phyloP scores from a whole-genome alignment of 352 stramenopile genomes.

The Phytopythium chamaehyphon region DNA sequence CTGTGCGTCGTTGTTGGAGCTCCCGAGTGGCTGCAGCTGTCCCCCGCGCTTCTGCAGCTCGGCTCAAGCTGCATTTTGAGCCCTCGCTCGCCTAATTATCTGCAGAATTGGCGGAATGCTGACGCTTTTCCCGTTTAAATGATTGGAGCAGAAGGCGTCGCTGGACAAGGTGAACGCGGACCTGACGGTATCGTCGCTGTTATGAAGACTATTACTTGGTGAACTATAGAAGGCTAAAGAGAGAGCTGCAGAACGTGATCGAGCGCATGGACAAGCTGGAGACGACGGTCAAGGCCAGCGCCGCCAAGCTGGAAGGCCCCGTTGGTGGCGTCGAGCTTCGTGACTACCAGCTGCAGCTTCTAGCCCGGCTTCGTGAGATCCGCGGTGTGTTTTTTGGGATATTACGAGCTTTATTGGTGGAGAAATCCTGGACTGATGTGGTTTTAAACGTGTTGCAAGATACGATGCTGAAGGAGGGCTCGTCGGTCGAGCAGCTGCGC shows the following conservation, averaged over 20 bases:
- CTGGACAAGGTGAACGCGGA: slow-evolving; percentile 29
- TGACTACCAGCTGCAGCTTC: slow-evolving; percentile 63
- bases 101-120: not conserved
- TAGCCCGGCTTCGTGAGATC: slow-evolving; percentile 57
- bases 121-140: not conserved
- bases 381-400: slow-evolving; percentile 38
- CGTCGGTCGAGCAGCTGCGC: slow-evolving; percentile 54
- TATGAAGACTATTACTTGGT: too few species aligned
- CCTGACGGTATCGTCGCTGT: slow-evolving; percentile 16
- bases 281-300: slow-evolving; percentile 29
- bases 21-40: not conserved
- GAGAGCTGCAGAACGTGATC: slow-evolving; percentile 30
- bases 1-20: not conserved
- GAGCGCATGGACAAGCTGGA: slow-evolving; percentile 42
- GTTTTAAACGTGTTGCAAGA: slow-evolving; percentile 24
- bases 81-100: too few species aligned
- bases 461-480: slow-evolving; percentile 59
- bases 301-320: slow-evolving; percentile 40
- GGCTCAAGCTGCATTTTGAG: too few species aligned
- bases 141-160: slow-evolving; percentile 2
- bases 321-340: slow-evolving; percentile 59
- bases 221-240: too few species aligned
- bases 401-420: too few species aligned
- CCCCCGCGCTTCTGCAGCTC: too few species aligned
- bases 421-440: not conserved